Evolutionary conservation across 192 early-diverging fungal genomes (phyloP).

Genomic region (Powellomyces hirtus): DNA sequence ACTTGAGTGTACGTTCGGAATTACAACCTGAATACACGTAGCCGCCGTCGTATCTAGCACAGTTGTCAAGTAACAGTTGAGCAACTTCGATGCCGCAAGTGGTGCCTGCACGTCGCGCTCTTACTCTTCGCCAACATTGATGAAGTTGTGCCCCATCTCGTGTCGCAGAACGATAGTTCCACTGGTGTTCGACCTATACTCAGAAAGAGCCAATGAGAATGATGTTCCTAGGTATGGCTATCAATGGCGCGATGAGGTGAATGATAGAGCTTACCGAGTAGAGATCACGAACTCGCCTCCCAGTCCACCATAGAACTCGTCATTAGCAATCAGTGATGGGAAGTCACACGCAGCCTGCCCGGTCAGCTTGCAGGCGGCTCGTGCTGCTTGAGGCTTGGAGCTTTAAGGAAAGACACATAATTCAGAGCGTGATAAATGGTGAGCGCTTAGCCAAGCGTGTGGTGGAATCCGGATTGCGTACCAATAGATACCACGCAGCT

Average conservation of each 20-base stretch:
- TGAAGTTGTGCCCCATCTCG: constrained; percentile 49
- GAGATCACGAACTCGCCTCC: constrained; percentile 66
- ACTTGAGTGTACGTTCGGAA: constrained; percentile 34
- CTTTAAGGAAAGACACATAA: neutral
- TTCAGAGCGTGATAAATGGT: too few species aligned
- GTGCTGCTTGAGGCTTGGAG: constrained; percentile 46
- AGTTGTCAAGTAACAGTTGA: too few species aligned
- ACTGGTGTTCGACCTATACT: too few species aligned
- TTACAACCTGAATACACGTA: constrained; percentile 54
- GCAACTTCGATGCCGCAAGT: neutral
- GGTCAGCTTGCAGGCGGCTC: constrained; percentile 46
- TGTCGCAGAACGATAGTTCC: constrained; percentile 62
- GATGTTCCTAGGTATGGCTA: too few species aligned
- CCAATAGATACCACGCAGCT: constrained; percentile 59
- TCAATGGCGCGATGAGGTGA: too few species aligned
- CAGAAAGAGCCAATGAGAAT: too few species aligned
- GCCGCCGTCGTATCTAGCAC: constrained; percentile 29
- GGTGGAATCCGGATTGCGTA: too few species aligned
- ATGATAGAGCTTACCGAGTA: too few species aligned
- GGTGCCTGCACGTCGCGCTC: too few species aligned
- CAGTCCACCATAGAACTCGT: constrained; percentile 60
- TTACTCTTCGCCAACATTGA: constrained; percentile 45
- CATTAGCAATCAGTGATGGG: constrained; percentile 59
- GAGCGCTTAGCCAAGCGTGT: neutral
- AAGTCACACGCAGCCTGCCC: constrained; percentile 59